phyloP scores from a whole-genome alignment of 306 rosid species.

The Clitoria ternatea region DNA sequence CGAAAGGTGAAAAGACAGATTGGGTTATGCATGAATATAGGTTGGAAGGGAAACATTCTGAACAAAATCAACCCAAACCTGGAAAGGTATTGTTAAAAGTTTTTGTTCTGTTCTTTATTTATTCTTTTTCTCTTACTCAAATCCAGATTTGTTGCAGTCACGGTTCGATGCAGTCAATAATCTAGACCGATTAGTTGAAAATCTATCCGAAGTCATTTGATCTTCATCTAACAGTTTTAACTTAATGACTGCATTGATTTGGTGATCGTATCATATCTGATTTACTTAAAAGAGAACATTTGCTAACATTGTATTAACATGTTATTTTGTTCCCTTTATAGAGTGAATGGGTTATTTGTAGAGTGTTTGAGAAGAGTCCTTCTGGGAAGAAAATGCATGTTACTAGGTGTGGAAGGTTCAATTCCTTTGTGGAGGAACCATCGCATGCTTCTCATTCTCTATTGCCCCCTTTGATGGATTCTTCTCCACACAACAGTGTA shows the following conservation, averaged over 20 bases:
- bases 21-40: conserved; percentile 91
- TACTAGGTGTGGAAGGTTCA: conserved; percentile 33
- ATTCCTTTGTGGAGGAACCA: conserved; percentile 18
- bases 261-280: too few species aligned
- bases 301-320: background rate
- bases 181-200: too few species aligned
- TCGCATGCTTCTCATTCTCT: background rate
- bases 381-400: conserved; percentile 36
- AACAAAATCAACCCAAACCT: conserved; percentile 22
- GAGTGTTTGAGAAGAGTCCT: conserved; percentile 48
- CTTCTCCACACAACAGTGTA: conserved; percentile 36
- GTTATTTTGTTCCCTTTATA: conserved; percentile 16
- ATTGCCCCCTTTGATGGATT: conserved; percentile 58
- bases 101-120: background rate
- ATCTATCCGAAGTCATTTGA: too few species aligned
- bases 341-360: conserved; percentile 77
- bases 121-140: background rate
- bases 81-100: conserved; percentile 36
- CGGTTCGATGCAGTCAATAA: too few species aligned
- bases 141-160: too few species aligned
- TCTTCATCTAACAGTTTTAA: too few species aligned
- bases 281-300: too few species aligned
- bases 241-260: too few species aligned
- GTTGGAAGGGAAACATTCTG: conserved; percentile 44
- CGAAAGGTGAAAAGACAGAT: conserved; percentile 57